Evolutionary conservation across 2,329 filamentous ascomycete genomes (phyloP).

Genomic region (Polychaeton citri): DNA sequence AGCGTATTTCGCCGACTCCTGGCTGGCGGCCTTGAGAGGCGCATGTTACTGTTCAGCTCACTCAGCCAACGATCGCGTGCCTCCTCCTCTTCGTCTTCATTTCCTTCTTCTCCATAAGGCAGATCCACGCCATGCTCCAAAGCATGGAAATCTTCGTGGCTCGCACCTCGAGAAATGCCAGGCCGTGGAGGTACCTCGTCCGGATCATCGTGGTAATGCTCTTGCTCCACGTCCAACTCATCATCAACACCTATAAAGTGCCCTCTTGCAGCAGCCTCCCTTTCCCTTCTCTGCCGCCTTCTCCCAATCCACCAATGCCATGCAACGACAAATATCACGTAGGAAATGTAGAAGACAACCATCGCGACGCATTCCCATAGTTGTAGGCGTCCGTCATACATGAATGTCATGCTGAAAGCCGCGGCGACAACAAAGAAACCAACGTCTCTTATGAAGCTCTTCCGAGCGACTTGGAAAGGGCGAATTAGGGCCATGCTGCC

Average conservation of each 20-base stretch:
- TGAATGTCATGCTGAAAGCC: conserved; percentile 72
- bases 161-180: conserved; percentile 30
- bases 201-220: conserved; percentile 37
- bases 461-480: conserved; percentile 80
- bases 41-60: conserved; percentile 88
- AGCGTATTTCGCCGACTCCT: conserved; percentile 58
- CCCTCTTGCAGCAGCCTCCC: conserved; percentile 58
- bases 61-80: conserved; percentile 53
- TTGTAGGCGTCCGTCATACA: conserved; percentile 70
- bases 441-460: conserved; percentile 83
- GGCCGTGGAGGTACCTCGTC: conserved; percentile 30
- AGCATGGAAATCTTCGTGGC: conserved; percentile 50
- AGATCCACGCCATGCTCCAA: conserved; percentile 39
- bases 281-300: conserved; percentile 46
- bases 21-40: conserved; percentile 56
- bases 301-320: conserved; percentile 81
- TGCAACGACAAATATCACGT: conserved; percentile 72
- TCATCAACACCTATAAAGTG: conserved; percentile 54
- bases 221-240: conserved; percentile 42
- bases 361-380: conserved; percentile 84
- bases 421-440: conserved; percentile 83
- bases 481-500: conserved; percentile 95
- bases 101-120: conserved; percentile 39
- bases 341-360: conserved; percentile 84
- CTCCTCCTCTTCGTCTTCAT: conserved; percentile 49